phyloP scores from a whole-genome alignment of 441 rosid genomes.

The Hypseocharis bilobata region DNA sequence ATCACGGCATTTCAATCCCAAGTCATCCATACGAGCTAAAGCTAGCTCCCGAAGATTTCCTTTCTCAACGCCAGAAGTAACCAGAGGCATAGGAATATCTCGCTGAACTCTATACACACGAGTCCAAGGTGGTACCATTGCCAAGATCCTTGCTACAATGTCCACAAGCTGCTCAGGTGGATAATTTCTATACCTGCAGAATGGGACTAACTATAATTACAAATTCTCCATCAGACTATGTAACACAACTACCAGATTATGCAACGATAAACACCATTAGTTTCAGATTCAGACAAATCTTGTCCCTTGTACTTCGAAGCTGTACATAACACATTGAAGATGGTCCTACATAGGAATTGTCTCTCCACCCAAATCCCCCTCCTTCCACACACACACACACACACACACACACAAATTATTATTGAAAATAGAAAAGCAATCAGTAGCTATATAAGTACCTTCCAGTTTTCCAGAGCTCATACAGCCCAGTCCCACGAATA shows the following conservation, averaged over 20 bases:
- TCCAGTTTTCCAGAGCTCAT: conserved; percentile 98
- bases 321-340: background rate
- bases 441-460: conserved; percentile 33
- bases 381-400: background rate
- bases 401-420: background rate
- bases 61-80: conserved; percentile 97
- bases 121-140: conserved; percentile 99
- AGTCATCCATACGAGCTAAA: conserved; percentile 89
- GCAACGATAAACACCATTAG: background rate
- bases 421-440: background rate
- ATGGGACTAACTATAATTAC: conserved; percentile 7
- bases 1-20: conserved; percentile 94
- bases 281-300: background rate
- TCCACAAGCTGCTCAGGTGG: conserved; percentile 98
- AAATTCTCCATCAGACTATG: conserved; percentile 11
- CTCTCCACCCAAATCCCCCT: too few relatives aligned
- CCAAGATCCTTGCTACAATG: conserved; percentile 86
- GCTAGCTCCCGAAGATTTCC: conserved; percentile 98
- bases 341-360: background rate
- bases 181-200: conserved; percentile 76
- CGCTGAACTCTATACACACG: conserved; percentile 98
- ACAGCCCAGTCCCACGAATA: conserved; percentile 95
- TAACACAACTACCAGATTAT: background rate
- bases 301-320: background rate
- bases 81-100: conserved; percentile 97